These are phyloP conservation scores for Aspergillus incahuasiensis DNA, from an alignment of 495 filamentous ascomycete species.

Conservation along the genomic window DNA sequence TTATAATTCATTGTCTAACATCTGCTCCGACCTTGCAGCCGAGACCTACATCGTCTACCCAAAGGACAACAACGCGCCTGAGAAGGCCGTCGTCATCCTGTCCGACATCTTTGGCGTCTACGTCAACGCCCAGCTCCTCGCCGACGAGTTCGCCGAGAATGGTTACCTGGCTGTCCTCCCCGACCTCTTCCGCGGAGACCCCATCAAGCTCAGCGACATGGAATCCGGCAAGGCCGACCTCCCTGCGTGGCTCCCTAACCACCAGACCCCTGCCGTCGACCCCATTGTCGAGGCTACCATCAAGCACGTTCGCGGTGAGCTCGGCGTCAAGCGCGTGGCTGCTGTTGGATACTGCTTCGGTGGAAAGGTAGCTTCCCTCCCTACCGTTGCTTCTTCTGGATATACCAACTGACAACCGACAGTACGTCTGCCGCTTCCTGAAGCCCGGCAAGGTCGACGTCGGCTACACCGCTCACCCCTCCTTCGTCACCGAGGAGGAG, in stretches of 20 bases:
- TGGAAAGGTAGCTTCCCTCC: conserved; percentile 30
- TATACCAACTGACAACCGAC: not conserved
- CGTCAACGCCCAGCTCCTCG: conserved; percentile 73
- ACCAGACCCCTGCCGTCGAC: conserved; percentile 57
- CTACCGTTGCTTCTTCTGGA: not conserved
- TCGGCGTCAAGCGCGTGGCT: conserved; percentile 63
- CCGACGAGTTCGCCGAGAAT: conserved; percentile 77
- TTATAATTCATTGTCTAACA: not conserved
- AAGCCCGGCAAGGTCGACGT: conserved; percentile 51
- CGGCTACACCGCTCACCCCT: conserved; percentile 73
- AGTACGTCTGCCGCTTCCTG: conserved; percentile 44
- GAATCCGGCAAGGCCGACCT: conserved; percentile 55
- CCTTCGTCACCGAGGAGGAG: conserved; percentile 72
- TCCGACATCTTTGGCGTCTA: conserved; percentile 70
- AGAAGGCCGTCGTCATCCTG: conserved; percentile 44
- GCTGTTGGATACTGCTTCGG: conserved; percentile 50
- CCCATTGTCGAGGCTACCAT: conserved; percentile 58
- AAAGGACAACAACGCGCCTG: conserved; percentile 36
- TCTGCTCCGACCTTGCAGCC: conserved; percentile 17
- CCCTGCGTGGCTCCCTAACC: conserved; percentile 52
- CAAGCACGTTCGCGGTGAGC: conserved; percentile 52
- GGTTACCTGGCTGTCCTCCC: conserved; percentile 74
- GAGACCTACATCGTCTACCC: conserved; percentile 41
- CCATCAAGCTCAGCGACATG: conserved; percentile 51
- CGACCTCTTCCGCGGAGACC: conserved; percentile 74